Evolutionary conservation across 257 asterid genomes (phyloP), one percentile per base, ranked within the genome.

Genomic region (Nicotiana tabacum): DNA sequence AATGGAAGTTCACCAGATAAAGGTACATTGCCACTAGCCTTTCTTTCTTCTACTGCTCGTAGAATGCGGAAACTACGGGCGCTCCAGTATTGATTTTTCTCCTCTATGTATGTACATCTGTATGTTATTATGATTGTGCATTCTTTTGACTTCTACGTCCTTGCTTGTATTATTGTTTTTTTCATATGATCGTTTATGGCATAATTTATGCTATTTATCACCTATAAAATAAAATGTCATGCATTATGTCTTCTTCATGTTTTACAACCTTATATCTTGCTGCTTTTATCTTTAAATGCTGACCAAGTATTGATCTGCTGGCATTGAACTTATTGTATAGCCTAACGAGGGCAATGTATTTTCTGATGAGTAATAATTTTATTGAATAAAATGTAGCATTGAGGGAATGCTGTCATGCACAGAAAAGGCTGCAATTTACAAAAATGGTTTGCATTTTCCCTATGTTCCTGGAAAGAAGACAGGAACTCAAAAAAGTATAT

Each of bases 1-100:
- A 43, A 91, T 96, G 99, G 99, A 94, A 92, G 90, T 93, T 78
- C 99, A 96, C 92, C 98, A 93, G 91, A 96, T 96, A 87, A 96
- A 96, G 99, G 99, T 94, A 78, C 87, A 81, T 83, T 57, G 53
- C 32, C 80, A 33, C 15, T 76, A 9, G 29, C 80, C 64, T 51
- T 32, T 43, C 46, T 48, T 68, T 46, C 76, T 70, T 70, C 29
- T 48, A 78, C 18, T 53, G 29, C 46, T 76, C 2, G 5, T 16
- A 17, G 60, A 70, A 70, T 46, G 60, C 3, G 13, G 6, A 72
- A 39, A 72, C 60, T 72, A 76, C 27, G 27, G 39, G 62, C 2
- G 43, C 27, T 74, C 43, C 24, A 24, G 61, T 46, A 37, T 48
- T 48, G 62, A 48, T 12, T 74, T 48, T 46, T 48, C 24, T 6